Evolutionary conservation across 2,329 filamentous ascomycete genomes (phyloP), one percentile per base, ranked within the genome.

Genomic region (Penicillium vulpinum): DNA sequence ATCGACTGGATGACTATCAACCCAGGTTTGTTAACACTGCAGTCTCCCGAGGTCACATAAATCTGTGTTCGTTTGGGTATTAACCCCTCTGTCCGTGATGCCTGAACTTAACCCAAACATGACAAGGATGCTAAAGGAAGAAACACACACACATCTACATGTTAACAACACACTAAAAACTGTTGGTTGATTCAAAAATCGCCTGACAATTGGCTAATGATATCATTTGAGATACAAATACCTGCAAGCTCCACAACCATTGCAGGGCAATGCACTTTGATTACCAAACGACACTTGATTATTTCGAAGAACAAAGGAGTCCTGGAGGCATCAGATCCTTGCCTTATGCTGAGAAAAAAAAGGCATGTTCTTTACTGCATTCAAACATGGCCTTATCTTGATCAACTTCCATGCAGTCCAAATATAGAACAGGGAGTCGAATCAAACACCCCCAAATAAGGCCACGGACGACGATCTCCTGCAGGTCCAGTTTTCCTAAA

Each of bases 391-490:
- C 18, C 18, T 50, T 46, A 51, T 28, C 33, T 35, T 46, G 39
- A 58, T 38, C 40, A 47, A 41, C 33, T 18, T 44, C n/a, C n/a
- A 52, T 52, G 51, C 39, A 45, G 33, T 61, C 58, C 65, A 67
- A 66, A 56, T 62, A 58, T 66, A 67, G 64, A 64, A 62, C 45
- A 47, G 33, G 39, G 29, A 33, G 31, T 53, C 15, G 29, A 26
- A 51, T 46, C 40, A 41, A 54, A 55, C 56, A 53, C 46, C 18
- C 39, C 51, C 35, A 59, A 60, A 28, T 29, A 21, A 33, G 36
- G 7, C 39, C 7, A 21, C 36, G 26, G 22, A 28, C 39, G 55
- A 41, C 39, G 57, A 59, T 58, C 59, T 48, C 29, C 50, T 63
- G 54, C 62, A 61, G 56, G 26, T 58, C 56, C 26, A 56, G 47